Base-by-base conservation (phyloP, 805 yeast genomes). In the Ogataea naganishii region DNA sequence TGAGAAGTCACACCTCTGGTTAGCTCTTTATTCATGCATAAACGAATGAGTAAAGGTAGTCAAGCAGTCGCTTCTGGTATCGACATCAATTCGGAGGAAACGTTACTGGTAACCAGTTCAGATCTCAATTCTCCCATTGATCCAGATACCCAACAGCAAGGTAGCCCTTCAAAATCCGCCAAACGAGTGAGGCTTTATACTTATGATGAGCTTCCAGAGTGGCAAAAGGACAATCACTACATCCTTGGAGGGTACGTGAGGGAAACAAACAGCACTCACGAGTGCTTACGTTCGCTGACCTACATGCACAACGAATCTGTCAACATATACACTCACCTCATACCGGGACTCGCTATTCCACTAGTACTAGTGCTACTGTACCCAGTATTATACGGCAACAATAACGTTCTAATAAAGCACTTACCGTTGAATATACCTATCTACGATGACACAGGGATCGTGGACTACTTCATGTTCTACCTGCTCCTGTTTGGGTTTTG, bases 221-320 rank as follows among this genome's bases (percentile, higher is more conserved):
- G 79, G 79, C 78, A 71, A 38, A 60, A 66, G 40, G 79, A 72
- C 37, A 72, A 72, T 38, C 72, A 69, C 38, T 71, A 43, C 36
- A 71, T 72, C 11, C 41, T 56, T 11, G 53, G 67, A 0, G 75
- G 75, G 0, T 72, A 72, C 39, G 74, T 72, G 16, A 51, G 45
- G 33, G 69, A 61, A 35, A 70, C 76, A 1, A 38, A 47, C 8
- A 64, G 71, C 17, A 54, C 53, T 23, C 34, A 32, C 21, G 49
- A 46, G 26, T 65, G 74, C 34, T 41, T 64, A 6, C 37, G 44
- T 14, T 64, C 75, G 0, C 46, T 72, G 12, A 36, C 56, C 7
- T 70, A 66, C 32, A 31, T 69, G 5, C 74, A 72, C 41, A 72
- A 72, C 37, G 79, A 72, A 40, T 46, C 75, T 0, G 66, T 69